These are phyloP conservation scores for Elsinoe fawcettii DNA, from an alignment of 2,329 filamentous ascomycete genomes.

Conservation along the genomic window DNA sequence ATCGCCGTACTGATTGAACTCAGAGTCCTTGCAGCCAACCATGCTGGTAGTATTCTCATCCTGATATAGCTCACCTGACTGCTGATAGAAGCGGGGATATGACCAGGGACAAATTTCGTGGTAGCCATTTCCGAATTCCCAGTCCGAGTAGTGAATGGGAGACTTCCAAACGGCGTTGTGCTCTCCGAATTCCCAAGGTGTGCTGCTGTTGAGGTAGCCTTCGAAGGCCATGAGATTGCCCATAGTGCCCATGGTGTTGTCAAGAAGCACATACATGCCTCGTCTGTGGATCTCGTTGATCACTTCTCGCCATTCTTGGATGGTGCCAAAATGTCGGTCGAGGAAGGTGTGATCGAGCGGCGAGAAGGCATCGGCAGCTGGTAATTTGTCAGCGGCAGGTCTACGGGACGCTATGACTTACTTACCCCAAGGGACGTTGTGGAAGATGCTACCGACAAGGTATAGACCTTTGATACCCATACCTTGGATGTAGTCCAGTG, in stretches of 20 bases:
- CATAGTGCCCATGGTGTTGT: constrained; percentile 60
- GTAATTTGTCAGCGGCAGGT: not conserved
- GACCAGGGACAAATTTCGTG: constrained; percentile 35
- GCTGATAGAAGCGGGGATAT: constrained; percentile 56
- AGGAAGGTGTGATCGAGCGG: constrained; percentile 56
- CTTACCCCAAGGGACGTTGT: constrained; percentile 54
- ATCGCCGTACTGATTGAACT: constrained; percentile 48
- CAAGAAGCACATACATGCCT: constrained; percentile 58
- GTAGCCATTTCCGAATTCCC: constrained; percentile 47
- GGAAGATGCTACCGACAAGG: constrained; percentile 55
- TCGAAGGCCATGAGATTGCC: constrained; percentile 57
- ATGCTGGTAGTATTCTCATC: constrained; percentile 26
- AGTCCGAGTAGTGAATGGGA: constrained; percentile 51
- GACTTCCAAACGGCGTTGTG: constrained; percentile 53
- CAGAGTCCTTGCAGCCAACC: constrained; percentile 15
- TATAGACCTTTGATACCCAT: constrained; percentile 57
- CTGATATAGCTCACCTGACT: constrained; percentile 48
- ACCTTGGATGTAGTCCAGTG: constrained; percentile 56
- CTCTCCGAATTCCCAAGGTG: constrained; percentile 49
- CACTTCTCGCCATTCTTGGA: constrained; percentile 50
- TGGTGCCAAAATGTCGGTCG: constrained; percentile 54
- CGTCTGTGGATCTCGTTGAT: constrained; percentile 54
- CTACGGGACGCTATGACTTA: not conserved
- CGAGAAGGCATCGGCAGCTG: constrained; percentile 48
- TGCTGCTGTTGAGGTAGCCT: constrained; percentile 51